These are phyloP conservation scores for Nephelium lappaceum DNA, from an alignment of 345 rosid genomes.

Conservation along the genomic window DNA sequence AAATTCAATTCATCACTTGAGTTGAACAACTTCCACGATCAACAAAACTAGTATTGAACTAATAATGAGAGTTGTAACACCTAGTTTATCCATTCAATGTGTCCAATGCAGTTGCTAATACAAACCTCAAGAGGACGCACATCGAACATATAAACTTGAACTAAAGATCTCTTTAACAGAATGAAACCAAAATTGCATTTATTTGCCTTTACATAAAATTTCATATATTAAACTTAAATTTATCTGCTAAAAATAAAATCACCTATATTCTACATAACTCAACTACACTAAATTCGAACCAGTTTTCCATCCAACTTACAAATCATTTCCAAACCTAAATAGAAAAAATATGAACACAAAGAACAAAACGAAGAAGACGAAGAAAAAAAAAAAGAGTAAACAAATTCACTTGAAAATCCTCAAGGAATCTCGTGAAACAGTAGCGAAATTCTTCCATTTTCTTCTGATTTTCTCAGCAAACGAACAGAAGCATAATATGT, in stretches of 20 bases:
- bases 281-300: background rate
- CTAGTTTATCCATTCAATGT: background rate
- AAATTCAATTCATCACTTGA: background rate
- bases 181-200: background rate
- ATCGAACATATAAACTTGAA: background rate
- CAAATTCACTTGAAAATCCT: slow-evolving; percentile 2
- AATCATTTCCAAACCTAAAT: slow-evolving; percentile 4
- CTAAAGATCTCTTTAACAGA: background rate
- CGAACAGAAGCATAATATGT: slow-evolving; percentile 9
- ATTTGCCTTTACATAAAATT: background rate
- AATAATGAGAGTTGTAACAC: background rate
- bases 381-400: background rate
- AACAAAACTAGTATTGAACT: background rate
- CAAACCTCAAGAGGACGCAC: background rate
- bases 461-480: slow-evolving; percentile 10
- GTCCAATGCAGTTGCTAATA: background rate
- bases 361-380: background rate
- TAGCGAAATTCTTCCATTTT: slow-evolving; percentile 6
- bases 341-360: background rate
- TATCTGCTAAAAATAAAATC: background rate
- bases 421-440: background rate
- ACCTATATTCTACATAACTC: slow-evolving; percentile 13
- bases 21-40: background rate
- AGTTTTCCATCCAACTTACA: background rate
- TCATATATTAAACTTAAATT: background rate